Evolutionary conservation across 768 basidiomycete species (phyloP).

Genomic region (Pisolithus marmoratus): DNA sequence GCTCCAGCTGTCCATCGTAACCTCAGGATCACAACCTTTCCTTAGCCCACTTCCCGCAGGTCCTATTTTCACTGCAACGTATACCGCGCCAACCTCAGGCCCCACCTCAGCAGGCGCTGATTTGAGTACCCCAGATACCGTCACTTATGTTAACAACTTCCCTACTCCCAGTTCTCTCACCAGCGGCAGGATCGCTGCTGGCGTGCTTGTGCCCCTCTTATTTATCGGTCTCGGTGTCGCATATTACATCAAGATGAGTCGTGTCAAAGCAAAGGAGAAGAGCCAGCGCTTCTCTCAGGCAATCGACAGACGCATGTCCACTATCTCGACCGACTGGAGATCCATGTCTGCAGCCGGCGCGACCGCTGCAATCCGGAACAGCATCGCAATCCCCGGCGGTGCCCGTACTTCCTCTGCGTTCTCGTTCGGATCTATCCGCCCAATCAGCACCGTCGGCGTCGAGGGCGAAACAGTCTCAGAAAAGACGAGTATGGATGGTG

Average conservation of each 20-base stretch:
- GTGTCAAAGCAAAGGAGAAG: conserved; percentile 45
- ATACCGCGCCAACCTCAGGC: conserved; percentile 38
- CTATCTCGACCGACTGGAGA: conserved; percentile 75
- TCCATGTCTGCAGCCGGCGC: conserved; percentile 66
- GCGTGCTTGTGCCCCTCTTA: conserved; percentile 57
- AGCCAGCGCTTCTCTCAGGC: conserved; percentile 56
- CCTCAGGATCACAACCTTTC: conserved; percentile 45
- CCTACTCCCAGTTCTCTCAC: conserved; percentile 32
- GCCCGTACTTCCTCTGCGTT: conserved; percentile 43
- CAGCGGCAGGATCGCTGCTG: conserved; percentile 61
- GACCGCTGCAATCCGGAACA: conserved; percentile 64
- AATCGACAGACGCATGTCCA: conserved; percentile 80
- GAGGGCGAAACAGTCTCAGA: conserved; percentile 34
- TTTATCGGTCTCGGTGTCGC: conserved; percentile 39
- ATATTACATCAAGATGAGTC: conserved; percentile 49
- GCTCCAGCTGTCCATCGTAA: conserved; percentile 59
- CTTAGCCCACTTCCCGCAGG: conserved; percentile 52
- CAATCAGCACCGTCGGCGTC: conserved; percentile 38
- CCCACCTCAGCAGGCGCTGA: conserved; percentile 37
- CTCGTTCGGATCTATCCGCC: conserved; percentile 52
- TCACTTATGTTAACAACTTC: conserved; percentile 37
- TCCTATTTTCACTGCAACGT: conserved; percentile 65
- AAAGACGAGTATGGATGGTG: conserved; percentile 34
- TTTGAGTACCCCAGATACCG: conserved; percentile 25
- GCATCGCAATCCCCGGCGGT: conserved; percentile 45